Evolutionary conservation across 108 stramenopile genomes (phyloP).

Genomic region (Nitzschia sp.): DNA sequence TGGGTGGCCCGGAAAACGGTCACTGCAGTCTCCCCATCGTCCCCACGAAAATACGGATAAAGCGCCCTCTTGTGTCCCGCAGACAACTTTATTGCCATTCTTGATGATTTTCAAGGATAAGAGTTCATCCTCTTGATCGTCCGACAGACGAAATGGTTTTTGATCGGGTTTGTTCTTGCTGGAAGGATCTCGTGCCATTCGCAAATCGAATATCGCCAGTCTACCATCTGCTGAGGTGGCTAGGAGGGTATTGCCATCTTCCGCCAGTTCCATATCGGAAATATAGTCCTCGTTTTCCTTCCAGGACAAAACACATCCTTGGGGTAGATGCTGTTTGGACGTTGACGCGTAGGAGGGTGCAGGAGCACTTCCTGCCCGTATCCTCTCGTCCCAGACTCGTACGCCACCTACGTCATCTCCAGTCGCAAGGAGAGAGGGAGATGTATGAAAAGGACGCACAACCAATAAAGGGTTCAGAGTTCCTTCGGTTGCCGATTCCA

Average conservation of each 20-base stretch:
- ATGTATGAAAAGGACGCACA: conserved; percentile 58
- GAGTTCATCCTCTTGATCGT: conserved; percentile 96
- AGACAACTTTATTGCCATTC: conserved; percentile 81
- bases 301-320: conserved; percentile 67
- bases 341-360: neutral
- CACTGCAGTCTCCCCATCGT: conserved; percentile 92
- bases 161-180: conserved; percentile 16
- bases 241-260: conserved; percentile 68
- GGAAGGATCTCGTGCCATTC: conserved; percentile 42
- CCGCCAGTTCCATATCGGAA: conserved; percentile 61
- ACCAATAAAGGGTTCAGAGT: conserved; percentile 41
- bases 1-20: conserved; percentile 94
- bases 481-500: conserved; percentile 59
- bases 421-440: conserved; percentile 57
- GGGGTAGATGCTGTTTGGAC: conserved; percentile 18
- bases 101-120: conserved; percentile 81
- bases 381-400: conserved; percentile 77
- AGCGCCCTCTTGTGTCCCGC: conserved; percentile 89
- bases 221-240: conserved; percentile 79
- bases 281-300: conserved; percentile 87
- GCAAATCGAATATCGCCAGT: conserved; percentile 70
- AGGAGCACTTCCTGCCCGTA: conserved; percentile 25
- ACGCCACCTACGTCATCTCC: conserved; percentile 86
- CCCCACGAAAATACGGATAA: conserved; percentile 86
- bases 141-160: conserved; percentile 55